Percentiles rank a stretch among this genome's conserved stretches.
phyloP scores from a whole-genome alignment of 169 alveolate species.

The Plasmodium cynomolgi region DNA sequence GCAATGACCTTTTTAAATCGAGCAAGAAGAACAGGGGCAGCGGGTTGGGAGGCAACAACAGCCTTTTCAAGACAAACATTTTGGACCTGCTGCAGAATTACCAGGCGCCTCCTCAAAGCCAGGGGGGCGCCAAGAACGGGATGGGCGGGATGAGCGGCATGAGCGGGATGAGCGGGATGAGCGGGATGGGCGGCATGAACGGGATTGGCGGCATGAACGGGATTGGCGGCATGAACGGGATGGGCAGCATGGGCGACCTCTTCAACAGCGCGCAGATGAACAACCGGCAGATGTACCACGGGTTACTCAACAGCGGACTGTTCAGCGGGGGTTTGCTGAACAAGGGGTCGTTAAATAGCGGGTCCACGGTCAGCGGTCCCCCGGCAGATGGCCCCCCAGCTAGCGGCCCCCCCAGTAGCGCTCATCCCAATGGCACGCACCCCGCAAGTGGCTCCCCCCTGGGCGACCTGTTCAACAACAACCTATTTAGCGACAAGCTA shows the following conservation, averaged over 20 bases:
- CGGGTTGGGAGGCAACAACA: background rate
- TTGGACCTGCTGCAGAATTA: conserved; percentile 5
- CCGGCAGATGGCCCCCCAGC: background rate
- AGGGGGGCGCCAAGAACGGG: background rate
- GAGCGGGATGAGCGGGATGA: background rate
- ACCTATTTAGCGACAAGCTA: background rate
- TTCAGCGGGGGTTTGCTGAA: background rate
- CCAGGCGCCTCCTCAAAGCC: background rate
- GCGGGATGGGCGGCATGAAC: background rate
- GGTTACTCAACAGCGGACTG: background rate
- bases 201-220: background rate
- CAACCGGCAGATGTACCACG: background rate
- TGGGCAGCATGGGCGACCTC: background rate
- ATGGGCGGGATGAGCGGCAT: background rate
- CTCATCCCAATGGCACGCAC: background rate
- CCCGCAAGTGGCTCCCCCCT: background rate
- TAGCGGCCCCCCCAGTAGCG: no score
- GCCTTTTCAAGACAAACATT: background rate
- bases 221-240: background rate
- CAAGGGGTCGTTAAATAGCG: background rate
- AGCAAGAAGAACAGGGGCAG: conserved; percentile 4
- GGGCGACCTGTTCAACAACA: background rate
- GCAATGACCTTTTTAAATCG: background rate
- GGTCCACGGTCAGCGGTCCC: background rate
- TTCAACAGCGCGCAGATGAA: background rate